phyloP scores from a whole-genome alignment of 169 alveolate genomes.

The Toxoplasma gondii region DNA sequence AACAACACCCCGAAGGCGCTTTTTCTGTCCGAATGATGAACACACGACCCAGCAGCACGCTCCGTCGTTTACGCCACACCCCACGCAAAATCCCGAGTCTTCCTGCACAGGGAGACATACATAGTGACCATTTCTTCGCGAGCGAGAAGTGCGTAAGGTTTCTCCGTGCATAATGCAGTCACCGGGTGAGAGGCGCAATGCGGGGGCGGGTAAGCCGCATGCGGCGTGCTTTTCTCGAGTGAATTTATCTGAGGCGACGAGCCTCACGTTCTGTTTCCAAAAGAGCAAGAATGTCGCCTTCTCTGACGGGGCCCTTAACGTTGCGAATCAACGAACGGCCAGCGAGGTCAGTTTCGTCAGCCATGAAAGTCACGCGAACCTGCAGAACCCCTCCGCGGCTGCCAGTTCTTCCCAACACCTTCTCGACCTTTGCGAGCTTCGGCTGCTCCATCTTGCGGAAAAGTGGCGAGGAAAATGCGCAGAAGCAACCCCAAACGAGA shows the following conservation, averaged over 20 bases:
- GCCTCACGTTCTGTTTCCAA: constrained; percentile 99
- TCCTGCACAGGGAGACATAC: too few species aligned
- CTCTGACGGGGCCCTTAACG: constrained; percentile 98
- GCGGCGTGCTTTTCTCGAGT: not conserved
- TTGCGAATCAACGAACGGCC: constrained; percentile 96
- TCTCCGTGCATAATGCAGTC: not conserved
- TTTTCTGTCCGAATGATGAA: too few species aligned
- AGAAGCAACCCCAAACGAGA: not conserved
- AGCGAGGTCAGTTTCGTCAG: constrained; percentile 45
- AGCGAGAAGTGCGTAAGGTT: not conserved
- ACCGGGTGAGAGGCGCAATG: not conserved
- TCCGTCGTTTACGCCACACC: too few species aligned
- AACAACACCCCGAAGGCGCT: too few species aligned
- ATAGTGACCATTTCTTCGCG: not conserved
- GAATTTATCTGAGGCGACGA: constrained; percentile 90
- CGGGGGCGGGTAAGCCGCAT: not conserved
- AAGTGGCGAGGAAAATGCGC: not conserved
- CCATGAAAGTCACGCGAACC: constrained; percentile 89
- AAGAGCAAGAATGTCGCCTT: constrained; percentile 96
- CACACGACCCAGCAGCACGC: too few species aligned
- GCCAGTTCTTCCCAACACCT: constrained; percentile 96
- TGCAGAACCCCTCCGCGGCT: constrained; percentile 99
- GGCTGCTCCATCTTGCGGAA: constrained; percentile 76
- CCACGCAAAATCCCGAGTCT: too few species aligned
- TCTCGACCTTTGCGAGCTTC: constrained; percentile 94